Percentiles rank a stretch among this genome's conserved stretches.
Evolutionary conservation across 1,284 basidiomycete species (phyloP).

Genomic region (Mycosarcoma mackinlayi): DNA sequence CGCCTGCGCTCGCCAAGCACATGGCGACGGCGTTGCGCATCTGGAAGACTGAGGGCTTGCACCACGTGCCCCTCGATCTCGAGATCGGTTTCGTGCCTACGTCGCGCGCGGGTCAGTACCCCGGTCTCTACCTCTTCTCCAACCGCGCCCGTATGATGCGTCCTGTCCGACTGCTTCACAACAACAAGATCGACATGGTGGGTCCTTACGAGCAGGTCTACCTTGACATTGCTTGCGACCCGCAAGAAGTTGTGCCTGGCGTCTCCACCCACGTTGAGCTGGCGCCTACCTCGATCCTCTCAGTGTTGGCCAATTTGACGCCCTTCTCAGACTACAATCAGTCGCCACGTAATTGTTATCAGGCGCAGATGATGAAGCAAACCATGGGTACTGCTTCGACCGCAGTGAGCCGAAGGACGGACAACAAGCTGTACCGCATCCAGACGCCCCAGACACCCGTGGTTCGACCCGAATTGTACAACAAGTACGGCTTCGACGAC

Average conservation of each 20-base stretch:
- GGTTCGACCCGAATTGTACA: slow-evolving; percentile 90
- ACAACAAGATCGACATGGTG: slow-evolving; percentile 87
- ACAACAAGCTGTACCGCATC: slow-evolving; percentile 97
- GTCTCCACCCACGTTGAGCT: slow-evolving; percentile 89
- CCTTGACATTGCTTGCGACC: slow-evolving; percentile 95
- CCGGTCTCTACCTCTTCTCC: slow-evolving; percentile 93
- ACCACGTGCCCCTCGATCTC: slow-evolving; percentile 85
- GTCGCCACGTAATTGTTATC: slow-evolving; percentile 74
- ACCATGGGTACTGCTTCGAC: slow-evolving; percentile 98
- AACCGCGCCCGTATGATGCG: slow-evolving; percentile 95
- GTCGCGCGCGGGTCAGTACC: slow-evolving; percentile 93
- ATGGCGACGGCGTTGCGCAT: slow-evolving; percentile 86
- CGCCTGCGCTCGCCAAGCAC: slow-evolving; percentile 78
- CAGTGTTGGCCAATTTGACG: slow-evolving; percentile 76
- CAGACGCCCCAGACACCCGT: slow-evolving; percentile 95
- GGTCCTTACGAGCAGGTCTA: slow-evolving; percentile 99
- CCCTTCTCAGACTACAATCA: slow-evolving; percentile 93
- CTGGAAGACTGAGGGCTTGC: slow-evolving; percentile 92
- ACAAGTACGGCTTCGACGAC: slow-evolving; percentile 97
- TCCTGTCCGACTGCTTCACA: slow-evolving; percentile 89
- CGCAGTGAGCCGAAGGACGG: slow-evolving; percentile 87
- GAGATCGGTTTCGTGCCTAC: slow-evolving; percentile 94
- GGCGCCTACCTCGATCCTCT: slow-evolving; percentile 93
- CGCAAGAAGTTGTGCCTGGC: slow-evolving; percentile 84
- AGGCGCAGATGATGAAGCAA: slow-evolving; percentile 98